Base-by-base conservation (phyloP, 306 rosid species). In the Cajanus cajan region DNA sequence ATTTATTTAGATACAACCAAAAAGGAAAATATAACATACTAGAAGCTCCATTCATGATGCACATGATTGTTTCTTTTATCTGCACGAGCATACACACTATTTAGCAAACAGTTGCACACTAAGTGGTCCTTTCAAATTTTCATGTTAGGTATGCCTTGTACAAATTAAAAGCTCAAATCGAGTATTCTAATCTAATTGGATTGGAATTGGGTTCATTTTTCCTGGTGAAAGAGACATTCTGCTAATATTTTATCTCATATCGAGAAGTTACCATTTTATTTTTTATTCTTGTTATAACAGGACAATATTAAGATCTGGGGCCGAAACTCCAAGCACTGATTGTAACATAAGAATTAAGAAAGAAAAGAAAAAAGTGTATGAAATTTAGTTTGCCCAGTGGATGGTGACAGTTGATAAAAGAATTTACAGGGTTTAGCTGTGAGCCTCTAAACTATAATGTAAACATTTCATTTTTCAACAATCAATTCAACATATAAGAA, bases 31-130 rank as follows among this genome's bases (percentile, higher is more conserved):
- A 58, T 48, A 77, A 52, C 64, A 77, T 61, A 64, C 76, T 43
- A 64, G 57, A 64, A 68, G 75, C 65, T 62, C 21, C 69, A 52
- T 71, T 71, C 78, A 19, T 71, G 54, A 71, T 71, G 78, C 52
- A 12, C 77, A 71, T 82, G 79, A 19, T 76, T 39, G 43, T 62
- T 59, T 69, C 55, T 6, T 71, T 13, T 71, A 37, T 21, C 16
- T 45, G 50, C 43, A 68, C 19, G 24, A 55, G 45, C 21, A 69
- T 36, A 50, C 66, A 64, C 8, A 41, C 50, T 31, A 31, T 64
- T 64, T 34, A 9, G 64, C 24, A 76, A 47, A 47, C 43, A 28
- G 11, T 22, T 47, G 22, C 40, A 34, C 8, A 28, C 14, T 13
- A 36, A 48, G 80, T 63, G 28, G 40, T 69, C 37, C 74, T 59